phyloP scores from a whole-genome alignment of 208 protist species.

The Tritrichomonas foetus region DNA sequence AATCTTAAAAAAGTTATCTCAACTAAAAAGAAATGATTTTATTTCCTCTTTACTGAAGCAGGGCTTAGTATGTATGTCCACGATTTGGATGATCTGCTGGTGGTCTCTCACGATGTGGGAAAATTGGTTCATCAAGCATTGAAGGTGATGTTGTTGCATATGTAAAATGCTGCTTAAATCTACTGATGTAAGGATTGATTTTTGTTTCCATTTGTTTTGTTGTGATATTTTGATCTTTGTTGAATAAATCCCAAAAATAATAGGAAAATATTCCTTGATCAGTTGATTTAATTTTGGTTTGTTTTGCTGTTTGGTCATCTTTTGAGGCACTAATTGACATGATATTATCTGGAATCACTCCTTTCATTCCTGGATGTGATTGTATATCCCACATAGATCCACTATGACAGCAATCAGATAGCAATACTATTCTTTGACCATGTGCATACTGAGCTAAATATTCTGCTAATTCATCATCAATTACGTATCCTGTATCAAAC shows the following conservation, averaged over 20 bases:
- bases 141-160: not conserved
- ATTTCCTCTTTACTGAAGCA: no score
- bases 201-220: not conserved
- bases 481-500: not conserved
- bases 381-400: conserved; percentile 14
- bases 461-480: not conserved
- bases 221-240: not conserved
- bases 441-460: not conserved
- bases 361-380: not conserved
- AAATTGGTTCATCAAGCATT: not conserved
- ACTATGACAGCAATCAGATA: not conserved
- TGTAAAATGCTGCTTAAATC: not conserved
- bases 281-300: not conserved
- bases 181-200: not conserved
- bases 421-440: not conserved
- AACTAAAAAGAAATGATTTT: no score
- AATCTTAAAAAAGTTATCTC: no score
- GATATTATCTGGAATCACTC: not conserved
- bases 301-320: not conserved
- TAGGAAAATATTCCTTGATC: not conserved
- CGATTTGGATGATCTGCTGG: no score
- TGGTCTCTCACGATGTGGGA: no score
- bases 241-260: not conserved
- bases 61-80: no score
- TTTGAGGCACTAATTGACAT: not conserved